Evolutionary conservation across 2,329 filamentous ascomycete genomes (phyloP).

Genomic region (Fusarium chuoi): DNA sequence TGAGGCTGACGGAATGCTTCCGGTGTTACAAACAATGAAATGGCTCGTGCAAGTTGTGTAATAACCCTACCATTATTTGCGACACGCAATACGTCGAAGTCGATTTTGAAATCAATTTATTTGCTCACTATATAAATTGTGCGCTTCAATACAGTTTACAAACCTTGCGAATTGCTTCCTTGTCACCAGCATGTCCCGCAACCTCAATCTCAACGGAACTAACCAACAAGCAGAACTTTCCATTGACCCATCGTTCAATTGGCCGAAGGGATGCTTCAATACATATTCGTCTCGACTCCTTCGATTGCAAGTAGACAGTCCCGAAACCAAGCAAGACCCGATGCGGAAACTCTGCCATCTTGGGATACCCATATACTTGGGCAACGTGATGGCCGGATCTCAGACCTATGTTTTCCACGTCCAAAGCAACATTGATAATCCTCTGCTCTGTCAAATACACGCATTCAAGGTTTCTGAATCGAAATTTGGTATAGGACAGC

Average conservation of each 20-base stretch:
- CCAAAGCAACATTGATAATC: background rate
- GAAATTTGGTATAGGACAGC: slow-evolving; percentile 33
- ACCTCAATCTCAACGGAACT: background rate
- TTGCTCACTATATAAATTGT: background rate
- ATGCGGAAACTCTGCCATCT: background rate
- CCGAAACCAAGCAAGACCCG: background rate
- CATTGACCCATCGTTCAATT: background rate
- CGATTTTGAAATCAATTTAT: background rate
- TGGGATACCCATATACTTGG: slow-evolving; percentile 30
- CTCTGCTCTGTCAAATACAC: background rate
- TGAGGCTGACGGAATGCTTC: background rate
- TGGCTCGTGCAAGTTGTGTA: background rate
- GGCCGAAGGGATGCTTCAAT: background rate
- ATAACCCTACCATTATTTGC: background rate
- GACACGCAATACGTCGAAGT: accelerated
- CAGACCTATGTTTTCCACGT: slow-evolving; percentile 13
- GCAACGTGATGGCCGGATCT: slow-evolving; percentile 15
- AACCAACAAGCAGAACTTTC: background rate
- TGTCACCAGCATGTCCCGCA: background rate
- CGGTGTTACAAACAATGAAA: background rate
- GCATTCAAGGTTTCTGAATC: background rate
- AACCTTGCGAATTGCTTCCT: background rate
- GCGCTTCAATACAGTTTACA: background rate
- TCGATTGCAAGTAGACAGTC: background rate
- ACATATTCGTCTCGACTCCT: background rate